Evolutionary conservation across 2,329 filamentous ascomycete species (phyloP), one percentile per base, ranked within the genome.

Genomic region (Fusarium graminum): DNA sequence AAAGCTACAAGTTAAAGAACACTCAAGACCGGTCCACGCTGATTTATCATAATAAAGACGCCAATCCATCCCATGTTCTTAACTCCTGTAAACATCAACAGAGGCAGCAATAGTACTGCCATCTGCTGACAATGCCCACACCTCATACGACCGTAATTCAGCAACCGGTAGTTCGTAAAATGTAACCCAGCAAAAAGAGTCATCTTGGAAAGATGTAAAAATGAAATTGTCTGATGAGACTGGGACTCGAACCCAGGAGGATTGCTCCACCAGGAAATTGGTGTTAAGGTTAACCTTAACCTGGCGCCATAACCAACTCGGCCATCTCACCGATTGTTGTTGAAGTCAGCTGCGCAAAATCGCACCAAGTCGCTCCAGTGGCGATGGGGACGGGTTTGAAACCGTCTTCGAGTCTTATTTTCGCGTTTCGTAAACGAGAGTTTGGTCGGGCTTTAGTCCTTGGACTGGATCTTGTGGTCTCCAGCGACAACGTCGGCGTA

Each of bases 401-500:
- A 19, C 42, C 51, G 44, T 28, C 43, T 36, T 10, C 10, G 22
- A 17, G 8, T 25, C 39, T 39, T 52, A 40, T 45, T 52, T 45
- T 46, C 39, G 17, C 22, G 7, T 26, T 28, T 50, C 30, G 44
- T 45, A 22, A 42, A 25, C 17, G 41, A 30, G 7, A 42, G 34
- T 40, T 12, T 3, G 41, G 16, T 12, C n/a, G 19, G 10, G 28
- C 16, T 59, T 55, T 77, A 78, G 6, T 76, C 72, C 19, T 68
- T 68, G 11, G 75, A 72, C 84, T 98, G 95, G 49, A 97, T 84
- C 86, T 98, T 98, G 79, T 97, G 81, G 75, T 98, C 94, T 2
- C 92, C 93, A 73, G 90, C 90, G 59, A 97, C 90, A 45, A 93
- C 94, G 79, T 97, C 92, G 16, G 92, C 91, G 78, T 98, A 98